Evolutionary conservation across 768 basidiomycete species (phyloP), one percentile per base, ranked within the genome.

Genomic region (Panaeolus papilionaceus): DNA sequence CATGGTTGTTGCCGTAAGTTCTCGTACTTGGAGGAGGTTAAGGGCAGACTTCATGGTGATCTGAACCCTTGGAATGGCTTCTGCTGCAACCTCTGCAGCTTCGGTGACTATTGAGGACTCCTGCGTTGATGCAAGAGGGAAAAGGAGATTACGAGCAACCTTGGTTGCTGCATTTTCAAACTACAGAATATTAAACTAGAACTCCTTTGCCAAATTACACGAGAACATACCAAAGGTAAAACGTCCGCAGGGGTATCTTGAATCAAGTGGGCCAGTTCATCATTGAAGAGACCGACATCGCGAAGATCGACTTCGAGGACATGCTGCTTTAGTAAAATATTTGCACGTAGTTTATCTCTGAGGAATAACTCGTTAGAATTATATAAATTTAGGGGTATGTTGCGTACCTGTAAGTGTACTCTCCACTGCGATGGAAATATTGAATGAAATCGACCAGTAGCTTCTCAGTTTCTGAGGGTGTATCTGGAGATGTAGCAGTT

Each of bases 1-100:
- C 85, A 99, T 93, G 23, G 92, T 95, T 72, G 96, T 88, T 10
- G 98, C 98, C 0, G 93, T 93, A 47, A 99, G 88, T 49, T 96
- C 95, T 47, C 98, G 90, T 77, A 99, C 98, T 76, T 94, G 95
- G 64, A 94, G 88, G 81, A 99, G 85, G 79, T 97, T 97, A 71
- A 97, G 86, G 5, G 92, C 93, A n/a, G 95, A 95, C 73, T 86
- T 89, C 42, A 98, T 83, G 45, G 91, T 94, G 64, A 98, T 84
- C 80, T 99, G 98, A 38, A 98, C 85, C 74, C 89, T 91, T 47
- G 83, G 80, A 69, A 85, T 84, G 12, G 83, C 77, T 64, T 84
- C 80, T 37, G 76, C 75, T 5, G 82, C 78, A 45, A 76, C 75
- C 62, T 80, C 80, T 26, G 76, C 71, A 39, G 82, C 78, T 67